These are phyloP conservation scores for Fraxinus angustifolia DNA, from an alignment of 305 asterid species.

Conservation along the genomic window DNA sequence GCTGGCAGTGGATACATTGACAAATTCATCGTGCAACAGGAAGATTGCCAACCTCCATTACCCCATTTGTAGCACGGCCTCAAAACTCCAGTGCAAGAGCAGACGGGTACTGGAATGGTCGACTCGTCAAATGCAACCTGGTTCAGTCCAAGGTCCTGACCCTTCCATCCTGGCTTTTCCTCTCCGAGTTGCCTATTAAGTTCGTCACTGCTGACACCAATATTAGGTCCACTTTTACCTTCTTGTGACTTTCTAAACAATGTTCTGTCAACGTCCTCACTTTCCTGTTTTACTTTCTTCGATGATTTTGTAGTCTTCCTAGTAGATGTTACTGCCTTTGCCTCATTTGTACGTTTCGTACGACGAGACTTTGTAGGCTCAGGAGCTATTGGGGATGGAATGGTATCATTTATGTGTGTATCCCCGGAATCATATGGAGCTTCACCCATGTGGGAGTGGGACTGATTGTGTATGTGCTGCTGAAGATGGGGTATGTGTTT, in stretches of 20 bases:
- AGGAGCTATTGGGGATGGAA: conserved; percentile 44
- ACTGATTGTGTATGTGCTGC: conserved; percentile 43
- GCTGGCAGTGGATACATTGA: conserved; percentile 93
- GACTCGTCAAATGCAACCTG: conserved; percentile 85
- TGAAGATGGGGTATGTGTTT: conserved; percentile 78
- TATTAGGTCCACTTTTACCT: conserved; percentile 43
- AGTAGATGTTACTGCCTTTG: conserved; percentile 36
- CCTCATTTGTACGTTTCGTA: conserved; percentile 60
- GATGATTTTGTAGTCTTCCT: conserved; percentile 51
- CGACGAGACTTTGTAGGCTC: conserved; percentile 64
- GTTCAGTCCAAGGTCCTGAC: conserved; percentile 84
- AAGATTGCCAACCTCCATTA: conserved; percentile 96
- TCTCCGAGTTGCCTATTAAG: conserved; percentile 33
- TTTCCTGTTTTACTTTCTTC: conserved; percentile 57
- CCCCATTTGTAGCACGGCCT: conserved; percentile 99
- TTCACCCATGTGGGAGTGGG: conserved; percentile 39
- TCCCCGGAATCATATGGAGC: conserved; percentile 42
- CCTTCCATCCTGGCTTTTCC: conserved; percentile 72
- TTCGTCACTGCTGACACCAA: conserved; percentile 32
- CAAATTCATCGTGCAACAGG: conserved; percentile 80
- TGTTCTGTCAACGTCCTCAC: conserved; percentile 47
- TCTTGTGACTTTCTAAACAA: conserved; percentile 38
- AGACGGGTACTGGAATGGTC: conserved; percentile 88
- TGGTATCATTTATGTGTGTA: conserved; percentile 40
- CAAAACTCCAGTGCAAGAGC: conserved; percentile 81